These are phyloP conservation scores for Lyophyllum atratum DNA, from an alignment of 768 basidiomycete species.

Conservation along the genomic window DNA sequence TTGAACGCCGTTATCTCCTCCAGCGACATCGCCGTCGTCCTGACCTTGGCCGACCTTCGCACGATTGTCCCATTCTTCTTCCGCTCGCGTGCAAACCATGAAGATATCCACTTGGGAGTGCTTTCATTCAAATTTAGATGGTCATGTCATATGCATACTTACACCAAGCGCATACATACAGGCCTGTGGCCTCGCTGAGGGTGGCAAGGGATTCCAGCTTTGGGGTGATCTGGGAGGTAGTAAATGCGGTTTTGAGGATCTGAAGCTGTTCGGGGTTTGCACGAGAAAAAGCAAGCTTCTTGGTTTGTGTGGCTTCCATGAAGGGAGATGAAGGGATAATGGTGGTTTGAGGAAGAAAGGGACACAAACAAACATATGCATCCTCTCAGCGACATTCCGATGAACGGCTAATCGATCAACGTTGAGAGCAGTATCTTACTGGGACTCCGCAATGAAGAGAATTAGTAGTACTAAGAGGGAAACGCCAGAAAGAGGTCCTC, in stretches of 20 bases:
- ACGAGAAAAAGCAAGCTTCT: constrained; percentile 19
- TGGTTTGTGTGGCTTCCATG: constrained; percentile 13
- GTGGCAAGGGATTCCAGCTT: constrained; percentile 22
- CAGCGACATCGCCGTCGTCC: constrained; percentile 3
- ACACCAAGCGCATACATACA: constrained; percentile 29
- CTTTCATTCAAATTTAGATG: constrained; percentile 16
- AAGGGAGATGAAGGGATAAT: no score
- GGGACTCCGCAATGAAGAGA: no score
- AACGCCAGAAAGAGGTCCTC: no score
- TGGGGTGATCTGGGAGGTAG: constrained; percentile 20
- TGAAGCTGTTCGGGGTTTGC: constrained; percentile 26
- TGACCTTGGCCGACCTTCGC: not conserved
- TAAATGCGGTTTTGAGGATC: constrained; percentile 28
- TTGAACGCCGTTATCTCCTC: constrained; percentile 13
- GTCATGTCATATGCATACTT: not conserved
- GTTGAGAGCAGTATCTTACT: no score
- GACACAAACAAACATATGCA: not conserved
- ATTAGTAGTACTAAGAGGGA: no score
- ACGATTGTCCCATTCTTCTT: constrained; percentile 23
- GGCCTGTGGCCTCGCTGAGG: constrained; percentile 30
- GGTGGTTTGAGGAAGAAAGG: constrained; percentile 34
- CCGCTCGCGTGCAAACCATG: constrained; percentile 34
- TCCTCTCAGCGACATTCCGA: no score
- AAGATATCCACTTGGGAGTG: constrained; percentile 34
- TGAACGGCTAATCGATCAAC: no score